These are phyloP conservation scores for Strobilomyces confusus DNA, from an alignment of 768 basidiomycete species.

Conservation along the genomic window DNA sequence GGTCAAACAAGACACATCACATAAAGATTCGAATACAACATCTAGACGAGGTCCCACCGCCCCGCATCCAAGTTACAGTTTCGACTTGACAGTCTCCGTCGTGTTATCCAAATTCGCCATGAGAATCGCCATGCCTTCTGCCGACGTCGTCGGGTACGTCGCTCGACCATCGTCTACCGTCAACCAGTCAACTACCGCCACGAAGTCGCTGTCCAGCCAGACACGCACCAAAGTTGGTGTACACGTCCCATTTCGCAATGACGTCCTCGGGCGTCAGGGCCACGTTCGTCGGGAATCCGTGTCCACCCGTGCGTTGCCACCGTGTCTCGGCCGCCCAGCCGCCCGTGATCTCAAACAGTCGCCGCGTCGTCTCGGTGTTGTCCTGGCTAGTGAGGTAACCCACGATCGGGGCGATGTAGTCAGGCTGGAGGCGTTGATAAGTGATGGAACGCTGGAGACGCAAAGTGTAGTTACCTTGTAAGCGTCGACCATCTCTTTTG, in stretches of 20 bases:
- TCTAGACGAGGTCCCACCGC: not conserved
- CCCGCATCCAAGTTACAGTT: constrained; percentile 37
- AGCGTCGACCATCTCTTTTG: constrained; percentile 82
- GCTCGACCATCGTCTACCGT: constrained; percentile 70
- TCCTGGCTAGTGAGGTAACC: constrained; percentile 85
- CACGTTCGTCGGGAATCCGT: constrained; percentile 80
- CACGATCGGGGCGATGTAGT: constrained; percentile 89
- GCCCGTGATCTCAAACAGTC: constrained; percentile 81
- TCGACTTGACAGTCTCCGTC: constrained; percentile 42
- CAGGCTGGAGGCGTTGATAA: constrained; percentile 49
- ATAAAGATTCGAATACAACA: not conserved
- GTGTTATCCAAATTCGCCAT: constrained; percentile 53
- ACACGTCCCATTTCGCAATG: constrained; percentile 70
- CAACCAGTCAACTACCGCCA: not conserved
- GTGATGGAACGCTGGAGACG: not conserved
- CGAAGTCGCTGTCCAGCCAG: not conserved
- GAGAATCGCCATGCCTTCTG: constrained; percentile 77
- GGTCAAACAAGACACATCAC: not conserved
- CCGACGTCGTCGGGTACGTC: constrained; percentile 70
- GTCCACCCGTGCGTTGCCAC: constrained; percentile 88
- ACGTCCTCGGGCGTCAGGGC: constrained; percentile 79
- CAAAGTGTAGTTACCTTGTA: constrained; percentile 57
- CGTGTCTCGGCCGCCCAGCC: constrained; percentile 92
- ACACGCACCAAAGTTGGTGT: constrained; percentile 78
- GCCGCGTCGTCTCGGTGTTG: constrained; percentile 68